Evolutionary conservation across 768 basidiomycete species (phyloP), one percentile per base, ranked within the genome.

Genomic region (Lactarius sp.): DNA sequence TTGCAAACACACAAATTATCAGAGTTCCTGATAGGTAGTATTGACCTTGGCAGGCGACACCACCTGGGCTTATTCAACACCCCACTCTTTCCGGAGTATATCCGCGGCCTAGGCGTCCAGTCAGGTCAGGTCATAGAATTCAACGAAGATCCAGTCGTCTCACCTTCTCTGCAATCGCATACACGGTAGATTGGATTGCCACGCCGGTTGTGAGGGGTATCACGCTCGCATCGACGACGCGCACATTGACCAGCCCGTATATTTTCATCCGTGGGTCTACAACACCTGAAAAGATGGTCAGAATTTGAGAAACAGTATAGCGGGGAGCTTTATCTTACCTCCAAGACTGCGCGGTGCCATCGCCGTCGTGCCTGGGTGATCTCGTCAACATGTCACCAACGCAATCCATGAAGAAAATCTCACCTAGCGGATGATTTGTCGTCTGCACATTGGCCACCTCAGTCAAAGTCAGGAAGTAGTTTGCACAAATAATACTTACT

Each of bases 121-220:
- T 46, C 20, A 44, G 13, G 56, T 59, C 33, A 56, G 33, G 22
- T 2, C 14, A 37, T 46, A 50, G 4, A 18, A 31, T 39, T n/a
- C n/a, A 27, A 12, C 6, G 7, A 44, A 37, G 12, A 33, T 12
- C 3, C 13, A 13, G 33, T 4, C 53, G 34, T 6, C 62, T 2
- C 41, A 65, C 63, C 63, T 66, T 66, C n/a, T 66, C 66, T 52
- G 63, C 66, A 13, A 66, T 59, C 34, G 63, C 66, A 46, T 64
- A 66, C 27, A 66, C 66, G 5, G 62, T 66, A 14, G 59, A 41
- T 59, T 59, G 56, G 34, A 65, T 67, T 4, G 66, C 66, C 4
- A 66, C 66, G 22, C 66, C 66, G 10, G 62, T 67, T n/a, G 66
- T 67, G 27, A 67, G 66, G 34, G 66, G 63, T 51, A 67, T 65